A percentile compares a stretch with the other conserved stretches of the same genome.
Evolutionary conservation across 352 stramenopile genomes (phyloP).

Genomic region (Phytophthora nicotianae): DNA sequence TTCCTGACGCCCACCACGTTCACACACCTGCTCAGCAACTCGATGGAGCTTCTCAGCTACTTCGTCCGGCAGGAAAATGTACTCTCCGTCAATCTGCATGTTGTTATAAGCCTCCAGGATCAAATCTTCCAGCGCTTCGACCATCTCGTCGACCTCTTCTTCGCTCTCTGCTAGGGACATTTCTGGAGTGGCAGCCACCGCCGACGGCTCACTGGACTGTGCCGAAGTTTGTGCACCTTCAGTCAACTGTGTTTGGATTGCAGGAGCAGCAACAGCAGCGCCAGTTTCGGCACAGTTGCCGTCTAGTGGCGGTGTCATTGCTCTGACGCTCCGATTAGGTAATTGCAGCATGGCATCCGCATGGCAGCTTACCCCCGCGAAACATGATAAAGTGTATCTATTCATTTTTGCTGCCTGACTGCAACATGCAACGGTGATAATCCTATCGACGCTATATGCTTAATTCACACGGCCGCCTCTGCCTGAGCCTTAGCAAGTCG

Average conservation of each 20-base stretch:
- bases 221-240: background rate
- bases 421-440: slow-evolving; percentile 1
- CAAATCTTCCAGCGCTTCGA: slow-evolving; percentile 68
- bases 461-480: slow-evolving; percentile 48
- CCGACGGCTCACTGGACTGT: slow-evolving; percentile 9
- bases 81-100: slow-evolving; percentile 84
- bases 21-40: slow-evolving; percentile 59
- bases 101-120: slow-evolving; percentile 85
- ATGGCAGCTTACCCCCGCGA: slow-evolving; percentile 4
- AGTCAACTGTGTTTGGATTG: background rate
- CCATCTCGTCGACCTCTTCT: slow-evolving; percentile 30
- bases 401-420: slow-evolving; percentile 16
- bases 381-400: slow-evolving; percentile 30
- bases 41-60: slow-evolving; percentile 70
- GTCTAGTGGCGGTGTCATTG: slow-evolving; percentile 21
- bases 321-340: slow-evolving; percentile 13
- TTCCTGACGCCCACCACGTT: background rate
- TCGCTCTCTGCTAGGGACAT: slow-evolving; percentile 10
- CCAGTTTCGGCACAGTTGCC: slow-evolving; percentile 5
- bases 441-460: background rate
- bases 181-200: slow-evolving; percentile 5
- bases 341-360: slow-evolving; percentile 24
- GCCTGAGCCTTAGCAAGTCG: slow-evolving; percentile 48
- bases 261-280: background rate
- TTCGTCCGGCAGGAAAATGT: slow-evolving; percentile 74